Evolutionary conservation across 2,329 filamentous ascomycete genomes (phyloP), one percentile per base, ranked within the genome.

Genomic region (Pleomassaria siparia): DNA sequence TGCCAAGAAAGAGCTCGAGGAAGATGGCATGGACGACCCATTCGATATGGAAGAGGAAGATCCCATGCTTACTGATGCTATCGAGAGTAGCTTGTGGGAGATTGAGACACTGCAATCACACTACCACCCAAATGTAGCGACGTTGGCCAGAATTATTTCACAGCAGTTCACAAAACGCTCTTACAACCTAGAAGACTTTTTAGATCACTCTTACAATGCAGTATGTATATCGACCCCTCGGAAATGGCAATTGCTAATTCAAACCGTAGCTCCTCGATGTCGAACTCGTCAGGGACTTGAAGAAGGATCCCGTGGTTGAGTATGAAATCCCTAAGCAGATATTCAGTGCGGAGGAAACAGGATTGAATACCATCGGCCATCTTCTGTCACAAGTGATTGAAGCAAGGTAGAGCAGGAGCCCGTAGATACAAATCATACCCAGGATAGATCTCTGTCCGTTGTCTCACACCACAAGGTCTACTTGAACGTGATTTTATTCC

Each of bases 111-210:
- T 97, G 47, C 90, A 95, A 70, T 86, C 85, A 1, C 95, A 99
- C 71, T 97, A 95, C 71, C 94, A 99, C 67, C 94, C 95, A 12
- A 99, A 97, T 60, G 90, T 99, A 20, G 91, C 92, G 0, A 94
- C 91, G 2, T 84, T 99, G 58, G 87, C 91, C 36, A 94, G 91
- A 72, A 96, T 99, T 54, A 84, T 99, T 47, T 89, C 89, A 2
- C 91, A 97, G 73, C 94, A 97, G 69, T 99, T 97, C 70, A 99
- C 94, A 2, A 99, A 99, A 74, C 86, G 91, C 58, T 81, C 87
- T 2, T 99, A 97, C 72, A 94, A 91, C 60, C 74, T 96, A n/a
- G 94, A 99, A 66, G 94, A 99, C 66, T 99, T 99, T 72, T 74
- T 97, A 40, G 94, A 99, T 66, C 91, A 97, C 69, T 92, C 89